Evolutionary conservation across 495 filamentous ascomycete genomes (phyloP).

Genomic region (Penicillium robsamsonii): DNA sequence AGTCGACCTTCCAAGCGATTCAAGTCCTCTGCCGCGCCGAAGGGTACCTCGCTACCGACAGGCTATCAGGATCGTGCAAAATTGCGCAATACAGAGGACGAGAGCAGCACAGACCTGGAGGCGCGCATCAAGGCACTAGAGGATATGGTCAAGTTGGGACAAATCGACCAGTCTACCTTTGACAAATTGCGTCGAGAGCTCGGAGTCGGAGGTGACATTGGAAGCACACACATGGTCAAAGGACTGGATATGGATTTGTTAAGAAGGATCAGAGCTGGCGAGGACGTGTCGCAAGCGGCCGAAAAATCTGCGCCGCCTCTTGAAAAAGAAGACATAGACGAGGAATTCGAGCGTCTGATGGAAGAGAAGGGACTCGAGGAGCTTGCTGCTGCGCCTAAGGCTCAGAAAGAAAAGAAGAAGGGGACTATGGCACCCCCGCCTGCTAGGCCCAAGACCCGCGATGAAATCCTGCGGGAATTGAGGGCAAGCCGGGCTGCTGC

Average conservation of each 20-base stretch:
- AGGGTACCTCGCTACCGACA: slow-evolving; percentile 72
- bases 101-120: slow-evolving; percentile 49
- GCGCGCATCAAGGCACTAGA: slow-evolving; percentile 74
- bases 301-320: slow-evolving; percentile 19
- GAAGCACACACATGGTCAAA: slow-evolving; percentile 82
- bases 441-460: slow-evolving; percentile 67
- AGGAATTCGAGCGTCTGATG: slow-evolving; percentile 68
- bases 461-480: slow-evolving; percentile 80
- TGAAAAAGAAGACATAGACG: slow-evolving; percentile 58
- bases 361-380: slow-evolving; percentile 62
- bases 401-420: slow-evolving; percentile 68
- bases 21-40: slow-evolving; percentile 74
- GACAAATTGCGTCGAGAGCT: slow-evolving; percentile 70
- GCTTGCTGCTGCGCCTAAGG: slow-evolving; percentile 38
- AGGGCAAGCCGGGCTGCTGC: slow-evolving; percentile 66
- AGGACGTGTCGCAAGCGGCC: slow-evolving; percentile 54
- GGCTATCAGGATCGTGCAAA: slow-evolving; percentile 87
- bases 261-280: slow-evolving; percentile 67
- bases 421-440: slow-evolving; percentile 69
- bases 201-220: slow-evolving; percentile 72
- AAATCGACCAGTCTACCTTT: slow-evolving; percentile 75
- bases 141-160: slow-evolving; percentile 74
- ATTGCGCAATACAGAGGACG: slow-evolving; percentile 32
- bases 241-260: slow-evolving; percentile 84
- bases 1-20: slow-evolving; percentile 62